Base-by-base conservation (phyloP, 169 alveolate species). In the Neospora caninum region DNA sequence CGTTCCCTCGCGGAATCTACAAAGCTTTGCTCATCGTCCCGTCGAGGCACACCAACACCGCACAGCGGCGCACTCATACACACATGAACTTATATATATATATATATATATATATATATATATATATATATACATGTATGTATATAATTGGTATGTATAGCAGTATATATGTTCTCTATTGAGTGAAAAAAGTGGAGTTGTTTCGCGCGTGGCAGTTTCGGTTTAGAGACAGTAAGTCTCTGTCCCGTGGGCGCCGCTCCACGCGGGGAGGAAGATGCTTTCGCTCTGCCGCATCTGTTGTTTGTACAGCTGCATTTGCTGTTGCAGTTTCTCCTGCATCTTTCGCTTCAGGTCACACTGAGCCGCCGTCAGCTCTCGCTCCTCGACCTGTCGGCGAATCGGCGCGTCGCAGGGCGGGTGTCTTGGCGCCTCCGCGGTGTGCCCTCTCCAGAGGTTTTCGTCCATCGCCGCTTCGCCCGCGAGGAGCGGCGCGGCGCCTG, bases 301-400 rank as follows among this genome's bases (percentile, higher is more conserved):
- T 78, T 43, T 78, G 45, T 78, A 78, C 86, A 78, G 49, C 86
- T 38, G 86, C 86, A 78, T 78, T n/a, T 78, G 49, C 45, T 78
- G 86, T 43, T 78, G 43, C 1, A 78, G 45, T 78, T 13, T 78
- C 86, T 78, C 86, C n/a, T 78, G 86, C 45, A 78, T n/a, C 86
- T 38, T 78, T n/a, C 86, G 39, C 86, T 78, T 78, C 27, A 78
- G 29, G 13, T 78, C 86, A 1, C 39, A 20, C 86, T 78, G 86
- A 4, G 86, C 86, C 20, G 27, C 86, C 39, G 86, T 78, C 86
- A 78, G 73, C 7, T 27, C 73, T 4, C 73, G 73, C 73, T 22
- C 73, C 34, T 27, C 73, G 27, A 10, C 64, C 18, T 53, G 64
- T 53, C 27, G 27, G 18, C 7, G 64, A 7, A 18, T 7, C 64